A percentile compares a stretch with the other conserved stretches of the same genome.
Evolutionary conservation across 2,329 filamentous ascomycete genomes (phyloP).

Genomic region (Amylocarpus encephaloides): DNA sequence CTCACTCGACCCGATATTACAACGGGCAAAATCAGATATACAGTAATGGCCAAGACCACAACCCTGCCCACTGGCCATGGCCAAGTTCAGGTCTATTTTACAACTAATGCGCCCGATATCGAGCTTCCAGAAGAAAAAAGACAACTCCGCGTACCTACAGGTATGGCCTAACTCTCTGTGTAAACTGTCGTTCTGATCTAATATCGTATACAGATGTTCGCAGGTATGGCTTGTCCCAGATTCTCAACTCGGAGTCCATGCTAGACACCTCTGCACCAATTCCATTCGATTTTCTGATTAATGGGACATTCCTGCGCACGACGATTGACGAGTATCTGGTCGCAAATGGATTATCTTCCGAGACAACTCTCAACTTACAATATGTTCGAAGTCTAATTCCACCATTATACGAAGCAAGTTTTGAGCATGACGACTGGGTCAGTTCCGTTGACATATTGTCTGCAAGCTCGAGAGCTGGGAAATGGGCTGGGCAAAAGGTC

Average conservation of each 20-base stretch:
- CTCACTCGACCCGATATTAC: background rate
- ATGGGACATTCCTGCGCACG: conserved; percentile 84
- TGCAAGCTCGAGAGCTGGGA: conserved; percentile 51
- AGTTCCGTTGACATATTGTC: conserved; percentile 80
- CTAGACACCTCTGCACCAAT: conserved; percentile 59
- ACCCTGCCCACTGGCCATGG: conserved; percentile 25
- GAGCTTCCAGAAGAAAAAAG: conserved; percentile 56
- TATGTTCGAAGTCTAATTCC: conserved; percentile 90
- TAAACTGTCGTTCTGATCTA: conserved; percentile 1
- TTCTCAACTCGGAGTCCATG: conserved; percentile 67
- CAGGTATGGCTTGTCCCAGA: conserved; percentile 63
- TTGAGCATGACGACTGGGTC: conserved; percentile 97
- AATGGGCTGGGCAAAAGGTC: conserved; percentile 46
- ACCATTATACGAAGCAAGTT: conserved; percentile 81
- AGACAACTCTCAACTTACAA: conserved; percentile 81
- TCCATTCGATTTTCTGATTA: conserved; percentile 91
- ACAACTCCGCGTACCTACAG: conserved; percentile 56
- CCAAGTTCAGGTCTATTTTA: conserved; percentile 64
- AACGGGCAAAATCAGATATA: conserved; percentile 9
- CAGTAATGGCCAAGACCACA: conserved; percentile 13
- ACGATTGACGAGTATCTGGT: conserved; percentile 87
- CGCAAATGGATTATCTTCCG: conserved; percentile 78
- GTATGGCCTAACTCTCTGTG: conserved; percentile 32
- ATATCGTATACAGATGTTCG: conserved; percentile 48
- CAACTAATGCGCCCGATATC: conserved; percentile 54